Conservation (phyloP, 768 basidiomycete genomes). For the Phaeotremella fagi region DNA sequence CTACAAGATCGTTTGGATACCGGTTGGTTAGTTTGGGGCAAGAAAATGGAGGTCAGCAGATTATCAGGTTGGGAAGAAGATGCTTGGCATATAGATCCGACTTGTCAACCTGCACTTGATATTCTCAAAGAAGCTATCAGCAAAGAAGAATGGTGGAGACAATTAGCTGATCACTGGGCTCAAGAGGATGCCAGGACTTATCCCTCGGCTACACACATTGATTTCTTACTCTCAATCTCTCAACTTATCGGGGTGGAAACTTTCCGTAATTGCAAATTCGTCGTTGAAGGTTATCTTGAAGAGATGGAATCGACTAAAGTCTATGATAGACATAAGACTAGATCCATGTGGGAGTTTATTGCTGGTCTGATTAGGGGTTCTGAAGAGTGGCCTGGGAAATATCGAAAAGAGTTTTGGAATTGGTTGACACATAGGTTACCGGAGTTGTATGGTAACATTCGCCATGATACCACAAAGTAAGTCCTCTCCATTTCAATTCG, state of each 20-base stretch:
- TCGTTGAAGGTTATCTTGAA: conserved; percentile 57
- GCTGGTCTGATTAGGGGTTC: conserved; percentile 72
- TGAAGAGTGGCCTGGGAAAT: conserved; percentile 70
- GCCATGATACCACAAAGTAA: conserved; percentile 65
- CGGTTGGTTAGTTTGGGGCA: conserved; percentile 73
- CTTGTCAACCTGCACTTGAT: conserved; percentile 56
- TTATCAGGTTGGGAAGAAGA: conserved; percentile 40
- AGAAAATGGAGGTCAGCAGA: conserved; percentile 54
- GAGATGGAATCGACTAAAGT: conserved; percentile 56
- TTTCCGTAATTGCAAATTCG: conserved; percentile 59
- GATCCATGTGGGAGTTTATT: conserved; percentile 76
- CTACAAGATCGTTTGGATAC: conserved; percentile 64
- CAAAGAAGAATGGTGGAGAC: conserved; percentile 58
- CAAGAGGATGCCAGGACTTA: conserved; percentile 69
- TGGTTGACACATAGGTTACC: conserved; percentile 66
- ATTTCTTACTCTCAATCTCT: conserved; percentile 53
- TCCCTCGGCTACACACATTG: conserved; percentile 44
- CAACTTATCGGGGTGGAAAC: conserved; percentile 74
- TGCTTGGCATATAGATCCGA: conserved; percentile 54
- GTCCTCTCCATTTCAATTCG: conserved; percentile 9
- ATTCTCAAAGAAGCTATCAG: conserved; percentile 55
- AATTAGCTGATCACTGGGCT: conserved; percentile 64
- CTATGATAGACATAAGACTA: conserved; percentile 65
- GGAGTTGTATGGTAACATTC: conserved; percentile 66
- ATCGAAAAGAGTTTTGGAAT: conserved; percentile 60